Evolutionary conservation across 2,329 filamentous ascomycete species (phyloP), one percentile per base, ranked within the genome.

Genomic region (Fusarium secorum): DNA sequence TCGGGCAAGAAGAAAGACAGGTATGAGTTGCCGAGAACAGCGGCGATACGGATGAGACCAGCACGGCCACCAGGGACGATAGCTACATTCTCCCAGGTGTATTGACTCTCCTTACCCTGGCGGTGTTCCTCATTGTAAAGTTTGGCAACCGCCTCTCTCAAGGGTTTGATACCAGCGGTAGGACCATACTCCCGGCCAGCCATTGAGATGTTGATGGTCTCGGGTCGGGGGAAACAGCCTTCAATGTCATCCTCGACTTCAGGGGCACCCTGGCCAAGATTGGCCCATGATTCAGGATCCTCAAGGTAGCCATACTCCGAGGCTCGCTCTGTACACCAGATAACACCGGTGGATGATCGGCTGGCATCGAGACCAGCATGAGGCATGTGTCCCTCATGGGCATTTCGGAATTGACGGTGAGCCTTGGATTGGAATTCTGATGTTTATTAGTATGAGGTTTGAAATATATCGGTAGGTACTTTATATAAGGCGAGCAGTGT

Each of bases 61-160:
- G 95, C 95, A 76, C 95, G 90, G 41, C 95, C 95, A 80, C 95
- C 95, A 48, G 95, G 95, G 7, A 98, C 95, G 79, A 98, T 97
- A 80, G 93, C 95, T 22, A 98, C 95, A 80, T 98, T 98, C 85
- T 98, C 95, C 92, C 93, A 98, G 10, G 93, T 97, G 81, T 98
- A 98, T 83, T 97, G 87, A 81, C 92, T 95, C 15, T 90, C 87
- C 84, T 96, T 97, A 78, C 92, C 94, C 83, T 95, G 84, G 71
- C 95, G 90, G 78, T 98, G 95, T 81, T 95, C 93, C 80, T 91
- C 92, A 78, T 98, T 98, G 87, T 98, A 98, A 68, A 98, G 87
- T 65, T 90, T 90, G 63, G 95, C 95, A 46, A 98, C 94, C 22
- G 95, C 95, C 78, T 94, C 92, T 74, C 95, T 88, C 72, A 98